Conservation (phyloP, 116 monocot species). For the Iris pallida region DNA sequence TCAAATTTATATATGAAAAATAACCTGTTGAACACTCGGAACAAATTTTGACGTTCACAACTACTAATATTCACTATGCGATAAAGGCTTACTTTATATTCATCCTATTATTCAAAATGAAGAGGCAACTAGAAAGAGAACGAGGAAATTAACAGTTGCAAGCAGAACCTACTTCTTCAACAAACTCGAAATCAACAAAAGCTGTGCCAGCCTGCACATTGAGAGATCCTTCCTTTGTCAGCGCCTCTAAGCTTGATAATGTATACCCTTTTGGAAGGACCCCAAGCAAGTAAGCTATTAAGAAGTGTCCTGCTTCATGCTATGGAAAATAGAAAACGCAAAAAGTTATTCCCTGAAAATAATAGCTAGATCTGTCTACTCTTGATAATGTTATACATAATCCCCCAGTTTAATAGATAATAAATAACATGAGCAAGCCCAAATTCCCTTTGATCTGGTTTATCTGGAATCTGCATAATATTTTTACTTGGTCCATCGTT, state of each 20-base stretch:
- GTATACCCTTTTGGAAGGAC: constrained; percentile 76
- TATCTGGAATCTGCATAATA: not conserved
- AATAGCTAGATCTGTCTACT: not conserved
- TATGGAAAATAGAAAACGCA: constrained; percentile 13
- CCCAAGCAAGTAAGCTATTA: constrained; percentile 93
- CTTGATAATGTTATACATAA: not conserved
- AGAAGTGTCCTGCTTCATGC: constrained; percentile 95
- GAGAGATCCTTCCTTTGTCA: constrained; percentile 60
- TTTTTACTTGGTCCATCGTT: not conserved
- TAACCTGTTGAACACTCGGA: no score
- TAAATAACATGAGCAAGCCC: not conserved
- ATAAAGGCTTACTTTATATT: no score
- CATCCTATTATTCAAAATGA: not conserved
- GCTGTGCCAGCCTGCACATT: constrained; percentile 93
- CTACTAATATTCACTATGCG: no score
- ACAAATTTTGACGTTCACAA: no score
- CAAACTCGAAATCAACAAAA: constrained; percentile 91
- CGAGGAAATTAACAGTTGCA: not conserved
- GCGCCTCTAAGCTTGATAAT: constrained; percentile 70
- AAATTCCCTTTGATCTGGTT: not conserved
- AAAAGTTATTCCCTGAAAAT: constrained; percentile 8
- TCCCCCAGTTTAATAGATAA: not conserved
- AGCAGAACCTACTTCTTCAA: constrained; percentile 64
- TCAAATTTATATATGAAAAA: no score
- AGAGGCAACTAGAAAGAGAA: not conserved